Conservation (phyloP, 768 basidiomycete species). For the Podaxis sp. region DNA sequence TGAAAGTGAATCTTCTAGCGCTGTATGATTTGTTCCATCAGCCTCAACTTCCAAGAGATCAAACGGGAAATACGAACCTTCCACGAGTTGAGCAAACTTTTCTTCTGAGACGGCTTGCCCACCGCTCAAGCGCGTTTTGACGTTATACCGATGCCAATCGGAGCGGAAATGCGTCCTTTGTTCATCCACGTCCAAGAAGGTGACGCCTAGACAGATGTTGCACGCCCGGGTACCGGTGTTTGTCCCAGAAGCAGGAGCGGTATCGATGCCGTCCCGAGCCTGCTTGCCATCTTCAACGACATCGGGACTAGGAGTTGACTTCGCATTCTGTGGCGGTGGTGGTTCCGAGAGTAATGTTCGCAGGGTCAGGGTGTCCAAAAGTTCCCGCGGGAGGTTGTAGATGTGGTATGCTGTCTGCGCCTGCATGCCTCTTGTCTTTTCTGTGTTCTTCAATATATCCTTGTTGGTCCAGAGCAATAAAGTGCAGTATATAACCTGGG, state of each 20-base stretch:
- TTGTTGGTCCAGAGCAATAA: not conserved
- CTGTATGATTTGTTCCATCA: constrained; percentile 33
- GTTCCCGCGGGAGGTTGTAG: constrained; percentile 68
- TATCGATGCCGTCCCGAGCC: constrained; percentile 9
- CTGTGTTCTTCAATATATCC: not conserved
- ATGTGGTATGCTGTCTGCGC: constrained; percentile 44
- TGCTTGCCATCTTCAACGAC: not conserved
- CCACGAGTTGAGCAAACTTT: constrained; percentile 76
- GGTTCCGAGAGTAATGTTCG: constrained; percentile 52
- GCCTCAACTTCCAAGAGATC: not conserved
- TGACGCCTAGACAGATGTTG: constrained; percentile 67
- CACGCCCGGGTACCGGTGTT: constrained; percentile 56
- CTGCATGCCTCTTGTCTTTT: constrained; percentile 3
- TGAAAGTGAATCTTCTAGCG: constrained; percentile 84
- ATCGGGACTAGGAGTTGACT: constrained; percentile 22
- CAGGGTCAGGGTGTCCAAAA: constrained; percentile 70
- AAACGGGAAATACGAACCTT: constrained; percentile 50
- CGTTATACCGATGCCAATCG: constrained; percentile 99
- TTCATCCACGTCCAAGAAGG: constrained; percentile 74
- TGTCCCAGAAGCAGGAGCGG: constrained; percentile 28
- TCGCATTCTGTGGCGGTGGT: constrained; percentile 33
- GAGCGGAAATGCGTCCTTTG: constrained; percentile 87
- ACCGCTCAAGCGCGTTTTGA: constrained; percentile 74
- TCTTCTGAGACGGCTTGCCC: constrained; percentile 63
- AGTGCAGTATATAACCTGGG: not conserved